phyloP scores from a whole-genome alignment of 192 early-diverging fungal species.

The Entomortierella beljakovae region DNA sequence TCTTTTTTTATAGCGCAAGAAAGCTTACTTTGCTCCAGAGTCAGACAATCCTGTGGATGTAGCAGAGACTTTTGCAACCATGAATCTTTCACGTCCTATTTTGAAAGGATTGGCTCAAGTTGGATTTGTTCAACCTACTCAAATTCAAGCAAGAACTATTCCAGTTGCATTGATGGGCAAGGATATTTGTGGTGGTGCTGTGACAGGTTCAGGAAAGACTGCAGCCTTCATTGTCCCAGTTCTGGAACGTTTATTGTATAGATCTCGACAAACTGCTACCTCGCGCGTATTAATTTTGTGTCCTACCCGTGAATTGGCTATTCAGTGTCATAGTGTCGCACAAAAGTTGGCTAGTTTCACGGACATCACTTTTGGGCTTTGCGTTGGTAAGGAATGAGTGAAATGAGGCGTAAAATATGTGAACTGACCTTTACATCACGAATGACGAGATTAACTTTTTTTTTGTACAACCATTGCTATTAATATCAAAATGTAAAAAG shows the following conservation, averaged over 20 bases:
- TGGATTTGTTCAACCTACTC: conserved; percentile 93
- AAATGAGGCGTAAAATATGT: neutral
- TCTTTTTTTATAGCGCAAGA: conserved; percentile 61
- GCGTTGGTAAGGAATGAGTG: conserved; percentile 65
- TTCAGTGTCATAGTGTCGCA: conserved; percentile 95
- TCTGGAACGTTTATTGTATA: conserved; percentile 93
- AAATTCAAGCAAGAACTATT: conserved; percentile 93
- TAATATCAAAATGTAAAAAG: conserved; percentile 31
- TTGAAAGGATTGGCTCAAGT: conserved; percentile 90
- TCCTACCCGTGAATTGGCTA: conserved; percentile 98
- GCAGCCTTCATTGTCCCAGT: conserved; percentile 97
- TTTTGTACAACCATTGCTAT: neutral
- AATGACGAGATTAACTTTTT: too few species aligned
- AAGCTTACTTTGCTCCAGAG: conserved; percentile 70
- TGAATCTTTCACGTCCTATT: conserved; percentile 96
- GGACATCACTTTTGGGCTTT: conserved; percentile 87
- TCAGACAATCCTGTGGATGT: conserved; percentile 52
- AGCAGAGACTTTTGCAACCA: conserved; percentile 87
- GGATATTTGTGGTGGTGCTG: conserved; percentile 98
- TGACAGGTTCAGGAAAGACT: conserved; percentile 99
- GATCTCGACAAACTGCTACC: conserved; percentile 80
- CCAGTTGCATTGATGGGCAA: conserved; percentile 95
- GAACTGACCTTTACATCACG: neutral
- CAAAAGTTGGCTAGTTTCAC: conserved; percentile 87
- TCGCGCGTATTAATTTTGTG: conserved; percentile 93